Base-by-base conservation (phyloP, 305 asterid species). In the Plantago rigida region DNA sequence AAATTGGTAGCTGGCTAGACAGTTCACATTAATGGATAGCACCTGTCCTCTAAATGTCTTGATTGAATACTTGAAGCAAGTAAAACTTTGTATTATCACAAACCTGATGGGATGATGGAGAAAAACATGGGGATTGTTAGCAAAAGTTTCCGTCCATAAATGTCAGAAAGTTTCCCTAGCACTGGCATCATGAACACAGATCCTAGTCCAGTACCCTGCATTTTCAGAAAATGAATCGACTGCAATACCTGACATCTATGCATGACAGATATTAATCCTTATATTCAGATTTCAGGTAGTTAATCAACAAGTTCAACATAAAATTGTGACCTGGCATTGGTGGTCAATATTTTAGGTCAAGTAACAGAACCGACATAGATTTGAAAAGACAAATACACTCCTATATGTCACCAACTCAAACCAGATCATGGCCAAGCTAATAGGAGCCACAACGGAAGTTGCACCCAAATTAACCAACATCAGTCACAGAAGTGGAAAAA, bases 121-220 rank as follows among this genome's bases (percentile, higher is more conserved):
- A 76, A 56, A 48, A 60, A 47, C 71, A 76, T 19, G 5, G 81
- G 81, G 39, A 76, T 55, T 15, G 69, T 51, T 55, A 76, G 54
- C 71, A 76, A 47, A 51, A 47, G 34, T 69, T 76, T 76, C 50
- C 78, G 67, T 12, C 81, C 81, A 49, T 76, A 76, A 29, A 51
- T 64, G 70, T 76, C 81, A 24, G 81, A 76, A 28, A 76, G 67
- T 17, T 69, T 76, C 28, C 81, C 81, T 28, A 76, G 61, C 42
- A 76, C 52, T 36, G 81, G 81, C 81, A 73, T 76, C 78, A 76
- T 57, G 65, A 76, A 67, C 59, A 76, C 68, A 31, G 78, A 65
- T 42, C 78, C 78, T 64, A 72, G 29, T 51, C 81, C 78, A 2
- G 78, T 62, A 54, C 69, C 51, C 81, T 72, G 70, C 68, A 76